A percentile compares a stretch with the other conserved stretches of the same genome.
These are phyloP conservation scores for Tilletia horrida DNA, from an alignment of 1,284 basidiomycete genomes.

Conservation along the genomic window DNA sequence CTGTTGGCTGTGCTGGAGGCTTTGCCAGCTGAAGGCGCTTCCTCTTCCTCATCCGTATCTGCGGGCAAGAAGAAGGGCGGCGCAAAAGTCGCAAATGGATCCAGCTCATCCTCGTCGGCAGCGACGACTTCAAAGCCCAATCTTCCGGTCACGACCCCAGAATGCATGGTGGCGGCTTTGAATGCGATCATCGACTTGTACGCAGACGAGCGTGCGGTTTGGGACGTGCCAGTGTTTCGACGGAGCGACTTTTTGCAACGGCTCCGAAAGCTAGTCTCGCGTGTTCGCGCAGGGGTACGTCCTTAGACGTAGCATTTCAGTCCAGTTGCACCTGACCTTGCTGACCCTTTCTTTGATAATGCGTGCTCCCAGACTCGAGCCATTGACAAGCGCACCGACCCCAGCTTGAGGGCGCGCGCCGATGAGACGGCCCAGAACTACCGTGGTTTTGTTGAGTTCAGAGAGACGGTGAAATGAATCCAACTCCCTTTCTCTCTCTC, in stretches of 20 bases:
- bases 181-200: conserved; percentile 91
- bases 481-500: background rate
- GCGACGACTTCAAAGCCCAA: background rate
- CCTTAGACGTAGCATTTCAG: background rate
- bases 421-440: conserved; percentile 70
- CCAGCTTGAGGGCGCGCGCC: conserved; percentile 56
- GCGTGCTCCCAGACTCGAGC: conserved; percentile 50
- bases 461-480: conserved; percentile 51
- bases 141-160: conserved; percentile 58
- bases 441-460: conserved; percentile 81
- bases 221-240: conserved; percentile 75
- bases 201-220: conserved; percentile 79
- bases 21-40: conserved; percentile 21
- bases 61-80: conserved; percentile 9
- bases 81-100: background rate
- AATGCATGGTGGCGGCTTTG: conserved; percentile 73
- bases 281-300: conserved; percentile 55
- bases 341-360: background rate
- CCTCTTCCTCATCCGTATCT: background rate
- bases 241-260: conserved; percentile 62
- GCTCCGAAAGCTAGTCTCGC: conserved; percentile 58
- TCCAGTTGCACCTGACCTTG: conserved; percentile 13
- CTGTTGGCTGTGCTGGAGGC: conserved; percentile 32
- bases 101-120: background rate
- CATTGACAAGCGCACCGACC: conserved; percentile 60